Evolutionary conservation across 768 basidiomycete genomes (phyloP), one percentile per base, ranked within the genome.

Genomic region (Favolaschia claudopus): DNA sequence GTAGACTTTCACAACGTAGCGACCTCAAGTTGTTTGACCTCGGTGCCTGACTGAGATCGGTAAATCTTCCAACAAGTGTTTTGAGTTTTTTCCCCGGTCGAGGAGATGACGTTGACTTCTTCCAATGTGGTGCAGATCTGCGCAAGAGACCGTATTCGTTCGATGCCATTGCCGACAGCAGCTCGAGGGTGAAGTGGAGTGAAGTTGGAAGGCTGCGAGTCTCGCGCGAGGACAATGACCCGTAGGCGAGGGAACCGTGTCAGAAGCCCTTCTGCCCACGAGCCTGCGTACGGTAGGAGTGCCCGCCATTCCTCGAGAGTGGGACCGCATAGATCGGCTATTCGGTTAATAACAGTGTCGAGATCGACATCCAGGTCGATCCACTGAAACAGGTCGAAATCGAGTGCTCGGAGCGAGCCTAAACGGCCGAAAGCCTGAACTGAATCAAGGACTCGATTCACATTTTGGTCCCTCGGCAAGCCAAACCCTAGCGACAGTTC

Each of bases 371-470:
- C 51, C 8, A 1, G 3, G 10, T 33, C 31, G 5, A 33, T 15
- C 58, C 50, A 59, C 7, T 40, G 38, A 45, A 59, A 59, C 10
- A 59, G 29, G 27, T 59, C 51, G 19, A 52, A 53, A 29, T 59
- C 58, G 29, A 59, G 25, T 3, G 13, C 14, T 27, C 14, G 24
- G 6, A 59, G 38, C 24, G 58, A 28, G 17, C 15, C 15, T 7
- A 59, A 45, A 7, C n/a, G 38, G 1, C 58, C 58, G 1, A 33
- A 32, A 1, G 32, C 36, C 5, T 53, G 50, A 13, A 59, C 2
- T 4, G 58, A 49, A 19, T 47, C 43, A 20, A 60, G 28, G 51
- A 54, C 54, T 9, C 17, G 44, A 2, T 17, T 7, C 19, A 54
- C 12, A 22, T 34, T 25, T n/a, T 29, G 15, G 25, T 7, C 14